phyloP scores from a whole-genome alignment of 805 yeast species.

The Zygosaccharomyces bailii region DNA sequence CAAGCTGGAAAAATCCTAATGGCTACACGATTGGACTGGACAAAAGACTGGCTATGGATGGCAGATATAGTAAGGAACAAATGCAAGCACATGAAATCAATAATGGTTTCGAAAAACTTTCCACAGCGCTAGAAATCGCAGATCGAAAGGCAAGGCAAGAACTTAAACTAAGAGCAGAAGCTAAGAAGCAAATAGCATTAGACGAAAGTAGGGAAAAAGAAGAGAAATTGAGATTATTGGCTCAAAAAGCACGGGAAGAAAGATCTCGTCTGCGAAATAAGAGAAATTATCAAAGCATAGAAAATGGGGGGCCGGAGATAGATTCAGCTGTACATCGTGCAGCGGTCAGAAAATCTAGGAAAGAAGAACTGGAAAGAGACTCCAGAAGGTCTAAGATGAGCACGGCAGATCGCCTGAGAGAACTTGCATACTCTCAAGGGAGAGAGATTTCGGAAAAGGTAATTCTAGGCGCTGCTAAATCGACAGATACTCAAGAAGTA shows the following conservation, averaged over 20 bases:
- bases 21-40: conserved; percentile 83
- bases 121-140: conserved; percentile 70
- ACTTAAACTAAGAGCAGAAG: conserved; percentile 47
- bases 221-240: conserved; percentile 48
- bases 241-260: conserved; percentile 46
- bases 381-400: conserved; percentile 43
- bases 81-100: conserved; percentile 42
- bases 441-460: conserved; percentile 57
- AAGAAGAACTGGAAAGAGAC: conserved; percentile 47
- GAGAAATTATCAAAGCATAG: conserved; percentile 8
- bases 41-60: conserved; percentile 59
- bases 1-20: conserved; percentile 93
- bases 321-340: conserved; percentile 13
- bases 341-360: conserved; percentile 42
- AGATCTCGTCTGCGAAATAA: conserved; percentile 16
- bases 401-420: conserved; percentile 42
- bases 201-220: conserved; percentile 49
- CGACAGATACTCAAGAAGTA: conserved; percentile 39
- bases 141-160: conserved; percentile 59
- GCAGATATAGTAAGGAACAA: conserved; percentile 37
- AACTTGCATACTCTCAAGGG: conserved; percentile 43
- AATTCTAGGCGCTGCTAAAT: conserved; percentile 47
- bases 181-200: conserved; percentile 49
- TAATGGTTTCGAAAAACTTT: conserved; percentile 57
- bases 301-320: conserved; percentile 3